Conservation (phyloP, 1,284 basidiomycete genomes). For the Cryptococcus jaspeensis region DNA sequence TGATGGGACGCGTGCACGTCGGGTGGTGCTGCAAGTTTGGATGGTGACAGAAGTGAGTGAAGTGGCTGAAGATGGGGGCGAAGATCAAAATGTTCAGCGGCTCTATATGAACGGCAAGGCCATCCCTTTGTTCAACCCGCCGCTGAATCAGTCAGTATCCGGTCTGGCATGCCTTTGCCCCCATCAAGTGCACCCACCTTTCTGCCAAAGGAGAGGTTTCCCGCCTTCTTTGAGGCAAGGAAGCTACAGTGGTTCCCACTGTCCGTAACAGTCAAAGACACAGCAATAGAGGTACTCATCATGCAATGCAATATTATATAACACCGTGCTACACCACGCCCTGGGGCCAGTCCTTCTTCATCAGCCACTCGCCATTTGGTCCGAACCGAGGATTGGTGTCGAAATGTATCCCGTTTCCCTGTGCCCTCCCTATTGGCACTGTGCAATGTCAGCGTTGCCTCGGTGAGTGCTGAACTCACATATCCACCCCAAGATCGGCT, state of each 20-base stretch:
- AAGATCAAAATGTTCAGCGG: too few relatives aligned
- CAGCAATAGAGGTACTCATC: not conserved
- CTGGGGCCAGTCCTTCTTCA: slow-evolving; percentile 44
- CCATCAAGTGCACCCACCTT: too few relatives aligned
- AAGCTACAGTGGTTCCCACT: not conserved
- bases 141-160: too few relatives aligned
- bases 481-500: slow-evolving; percentile 39
- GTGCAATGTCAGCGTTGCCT: not conserved
- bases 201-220: too few relatives aligned
- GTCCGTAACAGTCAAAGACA: not conserved
- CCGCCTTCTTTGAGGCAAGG: not conserved
- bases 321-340: slow-evolving; percentile 5
- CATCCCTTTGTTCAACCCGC: too few relatives aligned
- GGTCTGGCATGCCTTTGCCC: too few relatives aligned
- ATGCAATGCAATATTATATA: not conserved
- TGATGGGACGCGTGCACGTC: too few relatives aligned
- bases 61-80: too few relatives aligned
- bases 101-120: too few relatives aligned
- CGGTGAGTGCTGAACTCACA: slow-evolving; percentile 31
- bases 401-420: slow-evolving; percentile 45
- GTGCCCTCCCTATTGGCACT: slow-evolving; percentile 47
- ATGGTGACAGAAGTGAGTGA: too few relatives aligned
- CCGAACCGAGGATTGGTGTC: slow-evolving; percentile 45
- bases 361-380: slow-evolving; percentile 47
- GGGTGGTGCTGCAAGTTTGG: too few relatives aligned